Percentiles rank a stretch among this genome's conserved stretches.
Evolutionary conservation across 2,329 filamentous ascomycete genomes (phyloP).

Genomic region (Talaromyces pinophilus): DNA sequence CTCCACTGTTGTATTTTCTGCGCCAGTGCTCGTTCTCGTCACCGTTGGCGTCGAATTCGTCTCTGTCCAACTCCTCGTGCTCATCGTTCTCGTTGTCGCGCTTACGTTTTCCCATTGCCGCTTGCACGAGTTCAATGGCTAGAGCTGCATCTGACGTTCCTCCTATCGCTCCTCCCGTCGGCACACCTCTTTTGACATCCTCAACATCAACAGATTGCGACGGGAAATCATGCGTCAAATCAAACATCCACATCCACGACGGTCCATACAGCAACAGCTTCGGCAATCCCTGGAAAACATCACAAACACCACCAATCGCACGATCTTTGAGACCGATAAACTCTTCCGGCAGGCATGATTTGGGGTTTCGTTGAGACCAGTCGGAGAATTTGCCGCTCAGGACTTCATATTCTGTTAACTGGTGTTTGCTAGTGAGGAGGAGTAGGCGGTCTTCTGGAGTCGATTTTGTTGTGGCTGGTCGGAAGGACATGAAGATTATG

Average conservation of each 20-base stretch:
- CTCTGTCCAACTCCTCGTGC: slow-evolving; percentile 24
- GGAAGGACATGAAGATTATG: slow-evolving; percentile 69
- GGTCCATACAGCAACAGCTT: slow-evolving; percentile 86
- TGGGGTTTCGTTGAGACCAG: slow-evolving; percentile 83
- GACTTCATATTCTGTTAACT: slow-evolving; percentile 78
- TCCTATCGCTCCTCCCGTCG: slow-evolving; percentile 21
- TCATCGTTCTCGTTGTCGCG: slow-evolving; percentile 32
- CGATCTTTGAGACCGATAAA: slow-evolving; percentile 76
- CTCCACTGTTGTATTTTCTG: slow-evolving; percentile 54
- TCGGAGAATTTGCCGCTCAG: slow-evolving; percentile 73
- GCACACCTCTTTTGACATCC: background rate
- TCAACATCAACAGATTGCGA: slow-evolving; percentile 25
- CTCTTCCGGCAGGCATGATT: slow-evolving; percentile 69
- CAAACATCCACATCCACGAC: slow-evolving; percentile 89
- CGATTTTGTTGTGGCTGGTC: slow-evolving; percentile 39
- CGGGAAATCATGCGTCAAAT: slow-evolving; percentile 70
- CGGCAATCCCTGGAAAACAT: slow-evolving; percentile 57
- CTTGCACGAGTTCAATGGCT: background rate
- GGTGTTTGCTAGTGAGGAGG: slow-evolving; percentile 63
- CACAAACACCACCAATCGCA: slow-evolving; percentile 83
- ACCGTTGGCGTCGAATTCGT: slow-evolving; percentile 31
- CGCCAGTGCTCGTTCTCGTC: slow-evolving; percentile 42
- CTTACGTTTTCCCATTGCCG: slow-evolving; percentile 43
- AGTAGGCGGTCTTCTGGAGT: slow-evolving; percentile 54
- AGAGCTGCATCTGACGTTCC: slow-evolving; percentile 21